Percentiles rank a stretch among this genome's conserved stretches.
Evolutionary conservation across 2,329 filamentous ascomycete species (phyloP).

Genomic region (Didymosphaeria variabile): DNA sequence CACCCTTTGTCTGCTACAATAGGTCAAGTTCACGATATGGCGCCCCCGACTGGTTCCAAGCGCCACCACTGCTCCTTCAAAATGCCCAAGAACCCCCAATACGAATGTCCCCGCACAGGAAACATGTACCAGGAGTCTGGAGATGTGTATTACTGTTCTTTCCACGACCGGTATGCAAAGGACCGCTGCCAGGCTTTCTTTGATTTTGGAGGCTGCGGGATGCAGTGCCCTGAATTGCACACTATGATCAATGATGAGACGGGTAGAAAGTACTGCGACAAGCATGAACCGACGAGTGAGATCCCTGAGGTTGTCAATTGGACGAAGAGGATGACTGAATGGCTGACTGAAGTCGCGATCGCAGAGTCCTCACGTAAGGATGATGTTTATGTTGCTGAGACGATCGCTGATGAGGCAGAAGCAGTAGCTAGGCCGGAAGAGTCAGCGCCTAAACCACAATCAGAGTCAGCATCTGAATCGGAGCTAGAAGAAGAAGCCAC

Average conservation of each 20-base stretch:
- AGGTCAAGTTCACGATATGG: too few species aligned
- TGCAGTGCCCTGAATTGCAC: slow-evolving; percentile 19
- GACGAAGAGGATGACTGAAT: neutral
- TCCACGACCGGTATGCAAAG: slow-evolving; percentile 22
- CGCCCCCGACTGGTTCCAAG: neutral
- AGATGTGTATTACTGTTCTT: slow-evolving; percentile 18
- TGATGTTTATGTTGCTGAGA: neutral
- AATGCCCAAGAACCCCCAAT: slow-evolving; percentile 21
- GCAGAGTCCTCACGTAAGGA: neutral
- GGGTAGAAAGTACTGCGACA: slow-evolving; percentile 16
- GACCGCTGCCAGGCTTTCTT: slow-evolving; percentile 20
- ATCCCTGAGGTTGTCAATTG: neutral
- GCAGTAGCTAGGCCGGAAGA: too few species aligned
- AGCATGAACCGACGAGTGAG: slow-evolving; percentile 11
- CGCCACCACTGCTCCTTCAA: slow-evolving; percentile 23
- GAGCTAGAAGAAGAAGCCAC: too few species aligned
- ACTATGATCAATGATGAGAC: slow-evolving; percentile 8
- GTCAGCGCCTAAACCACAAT: too few species aligned
- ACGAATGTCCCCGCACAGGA: slow-evolving; percentile 21
- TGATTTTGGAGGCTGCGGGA: slow-evolving; percentile 18
- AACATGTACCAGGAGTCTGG: slow-evolving; percentile 16
- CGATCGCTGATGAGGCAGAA: neutral
- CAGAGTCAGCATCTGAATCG: too few species aligned
- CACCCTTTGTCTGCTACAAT: too few species aligned
- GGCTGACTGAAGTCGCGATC: neutral